Percentiles rank a stretch among this genome's conserved stretches.
Conservation (phyloP, 75 land plant species). For the Pinus taeda region DNA sequence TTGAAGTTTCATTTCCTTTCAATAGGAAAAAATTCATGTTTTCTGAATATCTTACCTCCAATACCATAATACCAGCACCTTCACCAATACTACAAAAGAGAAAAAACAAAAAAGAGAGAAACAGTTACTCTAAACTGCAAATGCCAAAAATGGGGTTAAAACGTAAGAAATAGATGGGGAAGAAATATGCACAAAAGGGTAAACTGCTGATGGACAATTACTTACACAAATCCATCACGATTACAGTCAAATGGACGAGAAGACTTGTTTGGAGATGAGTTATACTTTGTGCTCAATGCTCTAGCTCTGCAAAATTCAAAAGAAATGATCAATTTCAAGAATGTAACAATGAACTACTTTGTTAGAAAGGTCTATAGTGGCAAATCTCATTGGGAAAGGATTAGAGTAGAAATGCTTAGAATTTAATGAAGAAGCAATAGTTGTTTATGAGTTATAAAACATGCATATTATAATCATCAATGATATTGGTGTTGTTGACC, state of each 20-base stretch:
- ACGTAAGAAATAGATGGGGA: constrained; percentile 1
- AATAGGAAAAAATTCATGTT: background rate
- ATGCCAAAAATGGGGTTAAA: constrained; percentile 5
- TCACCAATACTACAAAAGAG: constrained; percentile 82
- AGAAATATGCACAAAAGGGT: background rate
- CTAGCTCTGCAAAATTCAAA: constrained; percentile 58
- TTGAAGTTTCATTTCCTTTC: background rate
- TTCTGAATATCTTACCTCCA: constrained; percentile 65
- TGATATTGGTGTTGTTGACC: no score
- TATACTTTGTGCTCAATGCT: constrained; percentile 88
- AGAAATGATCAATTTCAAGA: background rate
- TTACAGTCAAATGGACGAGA: constrained; percentile 93
- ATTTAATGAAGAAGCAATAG: no score
- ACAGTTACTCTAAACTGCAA: background rate
- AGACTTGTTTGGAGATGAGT: constrained; percentile 57
- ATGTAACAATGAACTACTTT: background rate
- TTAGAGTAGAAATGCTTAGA: no score
- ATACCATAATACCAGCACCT: constrained; percentile 91
- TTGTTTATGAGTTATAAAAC: no score
- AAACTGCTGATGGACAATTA: background rate
- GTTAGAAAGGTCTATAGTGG: no score
- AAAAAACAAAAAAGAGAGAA: background rate
- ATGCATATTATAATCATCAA: no score
- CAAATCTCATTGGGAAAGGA: no score
- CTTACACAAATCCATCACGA: constrained; percentile 98